phyloP scores from a whole-genome alignment of 768 basidiomycete species.

The Lepiota subincarnata region DNA sequence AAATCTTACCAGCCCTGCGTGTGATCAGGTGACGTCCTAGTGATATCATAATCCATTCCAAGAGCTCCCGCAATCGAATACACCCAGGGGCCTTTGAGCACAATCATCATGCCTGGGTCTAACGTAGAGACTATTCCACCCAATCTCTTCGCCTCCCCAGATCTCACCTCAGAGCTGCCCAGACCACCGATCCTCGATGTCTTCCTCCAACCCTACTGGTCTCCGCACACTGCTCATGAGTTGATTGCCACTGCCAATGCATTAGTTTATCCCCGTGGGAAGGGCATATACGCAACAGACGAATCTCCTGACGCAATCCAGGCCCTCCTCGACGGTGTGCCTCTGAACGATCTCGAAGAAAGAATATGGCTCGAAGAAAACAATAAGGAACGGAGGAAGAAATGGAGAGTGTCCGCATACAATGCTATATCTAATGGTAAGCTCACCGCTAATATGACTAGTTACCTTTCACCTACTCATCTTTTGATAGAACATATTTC shows the following conservation, averaged over 20 bases:
- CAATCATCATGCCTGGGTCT: slow-evolving; percentile 13
- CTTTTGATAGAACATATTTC: slow-evolving; percentile 38
- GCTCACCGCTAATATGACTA: slow-evolving; percentile 2
- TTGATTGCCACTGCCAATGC: slow-evolving; percentile 41
- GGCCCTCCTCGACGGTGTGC: slow-evolving; percentile 32
- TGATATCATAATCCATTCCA: neutral
- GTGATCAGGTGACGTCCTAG: no score
- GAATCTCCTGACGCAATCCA: slow-evolving; percentile 43
- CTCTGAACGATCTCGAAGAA: slow-evolving; percentile 21
- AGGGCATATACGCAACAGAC: slow-evolving; percentile 53
- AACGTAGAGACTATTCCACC: slow-evolving; percentile 21
- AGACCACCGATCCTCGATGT: slow-evolving; percentile 18
- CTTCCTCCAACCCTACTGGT: slow-evolving; percentile 37
- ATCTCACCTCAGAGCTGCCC: slow-evolving; percentile 19
- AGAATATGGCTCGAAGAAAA: slow-evolving; percentile 30
- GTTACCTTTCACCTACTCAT: neutral
- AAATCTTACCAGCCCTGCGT: no score
- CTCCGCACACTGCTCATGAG: slow-evolving; percentile 34
- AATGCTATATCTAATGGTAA: slow-evolving; percentile 36
- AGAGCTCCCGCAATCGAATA: neutral
- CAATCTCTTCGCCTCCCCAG: slow-evolving; percentile 27
- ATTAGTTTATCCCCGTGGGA: slow-evolving; percentile 43
- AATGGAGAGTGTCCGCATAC: slow-evolving; percentile 43
- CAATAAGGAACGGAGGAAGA: slow-evolving; percentile 33
- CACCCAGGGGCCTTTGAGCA: neutral